These are phyloP conservation scores for Cladosporium cucumerinum DNA, from an alignment of 2,329 filamentous ascomycete genomes.

Conservation along the genomic window DNA sequence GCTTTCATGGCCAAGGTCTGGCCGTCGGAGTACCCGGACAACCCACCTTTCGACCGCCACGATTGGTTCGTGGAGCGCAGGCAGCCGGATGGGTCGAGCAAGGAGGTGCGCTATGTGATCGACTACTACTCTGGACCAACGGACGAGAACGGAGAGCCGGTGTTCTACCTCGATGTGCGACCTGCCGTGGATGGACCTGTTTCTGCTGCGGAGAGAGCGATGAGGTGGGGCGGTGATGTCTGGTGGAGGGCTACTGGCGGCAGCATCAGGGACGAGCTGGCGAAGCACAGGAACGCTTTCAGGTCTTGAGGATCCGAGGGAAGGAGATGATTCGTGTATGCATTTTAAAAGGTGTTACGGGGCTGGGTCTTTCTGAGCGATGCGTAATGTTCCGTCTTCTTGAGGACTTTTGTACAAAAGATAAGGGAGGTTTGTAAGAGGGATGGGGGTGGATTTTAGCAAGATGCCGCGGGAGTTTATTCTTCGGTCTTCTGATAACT, in stretches of 20 bases:
- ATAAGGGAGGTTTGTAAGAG: not conserved
- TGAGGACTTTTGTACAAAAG: not conserved
- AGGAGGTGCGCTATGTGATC: conserved; percentile 89
- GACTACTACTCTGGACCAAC: conserved; percentile 89
- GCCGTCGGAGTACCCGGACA: conserved; percentile 72
- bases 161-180: conserved; percentile 92
- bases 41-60: conserved; percentile 91
- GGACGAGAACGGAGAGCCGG: conserved; percentile 81
- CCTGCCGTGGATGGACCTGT: conserved; percentile 80
- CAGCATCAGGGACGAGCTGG: conserved; percentile 51
- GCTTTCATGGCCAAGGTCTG: conserved; percentile 76
- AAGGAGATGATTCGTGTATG: not conserved
- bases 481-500: not conserved
- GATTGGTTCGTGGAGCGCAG: conserved; percentile 90
- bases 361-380: not conserved
- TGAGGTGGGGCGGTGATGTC: conserved; percentile 87
- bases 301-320: not conserved
- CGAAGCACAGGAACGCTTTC: conserved; percentile 23
- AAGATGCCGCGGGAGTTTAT: not conserved
- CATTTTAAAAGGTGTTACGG: not conserved
- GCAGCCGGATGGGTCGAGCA: conserved; percentile 59
- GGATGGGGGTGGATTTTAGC: not conserved
- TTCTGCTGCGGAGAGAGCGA: conserved; percentile 73
- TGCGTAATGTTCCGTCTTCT: not conserved
- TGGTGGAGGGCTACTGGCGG: conserved; percentile 89